phyloP scores from a whole-genome alignment of 306 rosid genomes.

The Gillenia trifoliata region DNA sequence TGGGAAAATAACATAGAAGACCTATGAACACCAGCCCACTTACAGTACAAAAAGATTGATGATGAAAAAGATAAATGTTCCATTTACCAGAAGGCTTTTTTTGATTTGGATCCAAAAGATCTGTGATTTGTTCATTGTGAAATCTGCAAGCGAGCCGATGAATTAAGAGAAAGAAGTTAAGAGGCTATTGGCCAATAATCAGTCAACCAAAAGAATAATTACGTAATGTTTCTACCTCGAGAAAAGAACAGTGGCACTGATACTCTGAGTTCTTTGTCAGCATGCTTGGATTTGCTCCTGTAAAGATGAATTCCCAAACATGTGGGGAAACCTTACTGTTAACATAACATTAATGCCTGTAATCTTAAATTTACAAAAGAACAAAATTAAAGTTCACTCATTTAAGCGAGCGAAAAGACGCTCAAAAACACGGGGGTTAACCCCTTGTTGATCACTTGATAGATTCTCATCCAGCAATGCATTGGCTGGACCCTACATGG shows the following conservation, averaged over 20 bases:
- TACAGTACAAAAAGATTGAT: constrained; percentile 5
- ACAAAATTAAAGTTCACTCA: constrained; percentile 48
- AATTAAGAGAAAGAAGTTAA: constrained; percentile 21
- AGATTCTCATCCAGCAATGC: constrained; percentile 57
- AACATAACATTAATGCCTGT: neutral
- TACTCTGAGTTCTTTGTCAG: constrained; percentile 80
- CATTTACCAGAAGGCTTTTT: constrained; percentile 72
- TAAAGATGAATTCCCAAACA: constrained; percentile 18
- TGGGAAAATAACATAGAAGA: constrained; percentile 27
- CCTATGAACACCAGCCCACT: constrained; percentile 13
- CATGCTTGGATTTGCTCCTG: constrained; percentile 91
- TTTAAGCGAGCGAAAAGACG: constrained; percentile 75
- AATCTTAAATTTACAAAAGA: neutral
- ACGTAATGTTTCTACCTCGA: constrained; percentile 54
- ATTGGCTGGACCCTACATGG: constrained; percentile 99
- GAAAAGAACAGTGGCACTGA: constrained; percentile 91
- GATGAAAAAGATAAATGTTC: constrained; percentile 6
- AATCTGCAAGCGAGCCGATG: constrained; percentile 50
- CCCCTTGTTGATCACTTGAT: constrained; percentile 72
- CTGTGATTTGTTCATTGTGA: constrained; percentile 98
- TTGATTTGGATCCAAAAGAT: constrained; percentile 83
- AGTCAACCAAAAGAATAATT: constrained; percentile 13
- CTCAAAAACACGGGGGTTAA: constrained; percentile 85
- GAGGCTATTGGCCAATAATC: constrained; percentile 2
- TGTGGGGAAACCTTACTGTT: neutral